Percentiles rank a stretch among this genome's conserved stretches.
Conservation (phyloP, 1,139 yeast species). For the Candida sanyaensis region DNA sequence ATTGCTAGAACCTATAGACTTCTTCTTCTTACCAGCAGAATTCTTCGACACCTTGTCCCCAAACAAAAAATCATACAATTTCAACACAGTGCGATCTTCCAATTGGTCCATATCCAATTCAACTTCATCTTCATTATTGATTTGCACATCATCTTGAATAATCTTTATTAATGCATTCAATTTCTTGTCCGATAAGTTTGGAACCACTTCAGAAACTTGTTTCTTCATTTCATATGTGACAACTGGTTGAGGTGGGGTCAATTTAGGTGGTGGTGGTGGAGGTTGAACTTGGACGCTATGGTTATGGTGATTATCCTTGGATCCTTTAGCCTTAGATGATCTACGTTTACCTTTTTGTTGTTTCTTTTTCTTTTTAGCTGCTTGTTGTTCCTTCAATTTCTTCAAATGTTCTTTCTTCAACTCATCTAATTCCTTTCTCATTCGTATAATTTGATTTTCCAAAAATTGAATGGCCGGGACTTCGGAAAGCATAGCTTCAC, state of each 20-base stretch:
- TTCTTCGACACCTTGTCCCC: constrained; percentile 51
- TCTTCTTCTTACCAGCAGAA: constrained; percentile 49
- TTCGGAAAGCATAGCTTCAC: constrained; percentile 71
- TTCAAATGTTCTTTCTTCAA: constrained; percentile 71
- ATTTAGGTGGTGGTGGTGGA: constrained; percentile 14
- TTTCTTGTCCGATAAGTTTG: constrained; percentile 76
- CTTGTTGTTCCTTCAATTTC: constrained; percentile 53
- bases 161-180: constrained; percentile 82
- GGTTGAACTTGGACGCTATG: constrained; percentile 3
- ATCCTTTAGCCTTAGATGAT: constrained; percentile 7
- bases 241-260: constrained; percentile 31
- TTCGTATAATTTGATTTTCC: constrained; percentile 81
- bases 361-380: constrained; percentile 51
- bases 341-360: constrained; percentile 37
- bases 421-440: constrained; percentile 82
- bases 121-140: constrained; percentile 77
- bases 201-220: constrained; percentile 85
- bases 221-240: constrained; percentile 96
- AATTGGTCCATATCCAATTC: constrained; percentile 95
- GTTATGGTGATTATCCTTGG: constrained; percentile 4
- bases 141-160: constrained; percentile 81
- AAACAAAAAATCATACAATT: constrained; percentile 78
- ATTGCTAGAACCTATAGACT: constrained; percentile 63
- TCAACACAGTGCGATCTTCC: constrained; percentile 80
- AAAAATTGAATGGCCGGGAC: constrained; percentile 84